A percentile compares a stretch with the other conserved stretches of the same genome.
Evolutionary conservation across 176 grass and related monocot genomes (phyloP).

Genomic region (Aegilops sharonensis): DNA sequence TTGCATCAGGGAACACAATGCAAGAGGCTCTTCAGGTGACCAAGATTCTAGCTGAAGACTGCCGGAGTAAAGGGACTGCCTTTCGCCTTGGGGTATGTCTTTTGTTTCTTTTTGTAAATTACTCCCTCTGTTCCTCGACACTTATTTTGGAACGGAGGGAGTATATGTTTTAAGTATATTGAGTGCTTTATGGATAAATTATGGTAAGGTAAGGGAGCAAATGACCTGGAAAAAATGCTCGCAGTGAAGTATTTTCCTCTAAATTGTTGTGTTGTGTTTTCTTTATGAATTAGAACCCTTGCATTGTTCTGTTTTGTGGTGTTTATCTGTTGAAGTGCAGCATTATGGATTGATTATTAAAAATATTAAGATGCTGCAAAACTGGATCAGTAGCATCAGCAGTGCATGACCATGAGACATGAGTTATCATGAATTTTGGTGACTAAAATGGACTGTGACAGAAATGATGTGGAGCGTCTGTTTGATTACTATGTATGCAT

Average conservation of each 20-base stretch:
- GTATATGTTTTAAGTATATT: not conserved
- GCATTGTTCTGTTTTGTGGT: not conserved
- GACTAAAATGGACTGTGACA: conserved; percentile 6
- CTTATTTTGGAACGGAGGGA: too few relatives aligned
- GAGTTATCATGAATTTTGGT: not conserved
- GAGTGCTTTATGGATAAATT: not conserved
- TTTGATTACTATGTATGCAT: not conserved
- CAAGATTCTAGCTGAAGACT: conserved; percentile 81
- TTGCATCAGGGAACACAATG: conserved; percentile 89
- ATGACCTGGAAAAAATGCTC: not conserved
- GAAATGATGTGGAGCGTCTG: not conserved
- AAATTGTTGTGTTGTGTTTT: not conserved
- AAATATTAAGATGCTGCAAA: not conserved
- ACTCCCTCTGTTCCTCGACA: too few relatives aligned
- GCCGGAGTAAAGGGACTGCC: conserved; percentile 76
- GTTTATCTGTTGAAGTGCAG: not conserved
- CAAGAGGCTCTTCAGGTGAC: conserved; percentile 75
- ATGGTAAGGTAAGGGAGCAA: not conserved
- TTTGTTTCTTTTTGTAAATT: not conserved
- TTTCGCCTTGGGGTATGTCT: conserved; percentile 88
- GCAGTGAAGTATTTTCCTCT: not conserved
- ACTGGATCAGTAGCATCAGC: not conserved
- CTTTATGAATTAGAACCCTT: not conserved
- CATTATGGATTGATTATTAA: not conserved
- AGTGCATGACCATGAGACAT: not conserved